Base-by-base conservation (phyloP, 169 alveolate species). In the Plasmodium gonderi region DNA sequence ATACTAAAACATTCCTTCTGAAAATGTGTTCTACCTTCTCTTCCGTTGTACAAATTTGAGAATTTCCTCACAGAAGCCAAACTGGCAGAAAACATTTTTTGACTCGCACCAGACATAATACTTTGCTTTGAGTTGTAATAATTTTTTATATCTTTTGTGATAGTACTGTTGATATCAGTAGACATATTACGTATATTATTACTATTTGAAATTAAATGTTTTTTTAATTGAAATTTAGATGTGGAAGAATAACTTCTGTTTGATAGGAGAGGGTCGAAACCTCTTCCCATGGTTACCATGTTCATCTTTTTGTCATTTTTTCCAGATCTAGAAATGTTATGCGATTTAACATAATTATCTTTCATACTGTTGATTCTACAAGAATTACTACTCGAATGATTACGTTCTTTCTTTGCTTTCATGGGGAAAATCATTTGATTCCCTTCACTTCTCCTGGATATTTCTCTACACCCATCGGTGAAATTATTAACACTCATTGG, bases 221-320 rank as follows among this genome's bases (percentile, higher is more conserved):
- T 29, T 42, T 75, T 87, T 20, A 87, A 20, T 17, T 74, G 78
- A 45, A 75, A 87, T 14, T 87, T 87, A 12, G 89, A 87, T 75
- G 75, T 40, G 3, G 75, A 87, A 33, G 93, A 54, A 67, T n/a
- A 42, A n/a, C 93, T 87, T 26, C 93, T 74, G 29, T 87, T 47
- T 2, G 93, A 60, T n/a, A 23, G 29, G 42, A 87, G 45, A 40
- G 38, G 36, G 31, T 64, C 47, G 38, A n/a, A 23, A 4, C 49
- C 33, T 60, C 42, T 33, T 47, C 29, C 23, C 31, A 75, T n/a
- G 14, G n/a, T 20, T 23, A 38, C 44, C 12, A 45, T 23, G 26
- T 26, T 17, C 75, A 9, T 64, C 1, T 8, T 17, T 9, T 78
- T 45, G 31, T 20, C 67, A n/a, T 60, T 60, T 60, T 3, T 60